These are phyloP conservation scores for Penstemon eatonii DNA, from an alignment of 257 asterid genomes.

Conservation along the genomic window DNA sequence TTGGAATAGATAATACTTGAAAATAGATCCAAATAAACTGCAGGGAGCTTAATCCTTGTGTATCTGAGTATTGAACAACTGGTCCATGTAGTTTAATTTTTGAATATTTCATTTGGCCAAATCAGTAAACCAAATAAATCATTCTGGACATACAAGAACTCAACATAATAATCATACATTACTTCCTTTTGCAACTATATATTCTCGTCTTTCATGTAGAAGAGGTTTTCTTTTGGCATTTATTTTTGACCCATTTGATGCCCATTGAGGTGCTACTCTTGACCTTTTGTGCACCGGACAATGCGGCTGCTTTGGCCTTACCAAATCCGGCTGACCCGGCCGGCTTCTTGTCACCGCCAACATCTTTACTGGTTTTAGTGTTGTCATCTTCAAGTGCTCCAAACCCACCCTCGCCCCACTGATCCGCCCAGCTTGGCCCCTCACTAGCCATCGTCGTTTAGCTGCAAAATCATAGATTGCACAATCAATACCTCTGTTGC, in stretches of 20 bases:
- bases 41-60: neutral
- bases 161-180: neutral
- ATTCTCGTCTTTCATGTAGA: conserved; percentile 35
- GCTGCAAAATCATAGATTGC: conserved; percentile 11
- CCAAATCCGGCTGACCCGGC: conserved; percentile 48
- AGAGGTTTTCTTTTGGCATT: conserved; percentile 62
- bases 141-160: conserved; percentile 6
- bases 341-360: conserved; percentile 33
- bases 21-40: neutral
- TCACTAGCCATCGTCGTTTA: conserved; percentile 51
- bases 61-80: neutral
- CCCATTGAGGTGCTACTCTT: conserved; percentile 60
- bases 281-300: conserved; percentile 61
- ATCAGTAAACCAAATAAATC: neutral
- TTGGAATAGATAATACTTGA: neutral
- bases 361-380: conserved; percentile 40
- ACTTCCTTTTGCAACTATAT: neutral
- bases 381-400: conserved; percentile 61
- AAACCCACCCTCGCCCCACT: conserved; percentile 92
- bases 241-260: conserved; percentile 74
- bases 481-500: neutral
- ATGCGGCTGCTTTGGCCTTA: conserved; percentile 63
- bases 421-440: conserved; percentile 95
- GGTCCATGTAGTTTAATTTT: neutral
- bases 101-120: conserved; percentile 17